Evolutionary conservation across 2,329 filamentous ascomycete species (phyloP).

Genomic region (Xylaria multiplex): DNA sequence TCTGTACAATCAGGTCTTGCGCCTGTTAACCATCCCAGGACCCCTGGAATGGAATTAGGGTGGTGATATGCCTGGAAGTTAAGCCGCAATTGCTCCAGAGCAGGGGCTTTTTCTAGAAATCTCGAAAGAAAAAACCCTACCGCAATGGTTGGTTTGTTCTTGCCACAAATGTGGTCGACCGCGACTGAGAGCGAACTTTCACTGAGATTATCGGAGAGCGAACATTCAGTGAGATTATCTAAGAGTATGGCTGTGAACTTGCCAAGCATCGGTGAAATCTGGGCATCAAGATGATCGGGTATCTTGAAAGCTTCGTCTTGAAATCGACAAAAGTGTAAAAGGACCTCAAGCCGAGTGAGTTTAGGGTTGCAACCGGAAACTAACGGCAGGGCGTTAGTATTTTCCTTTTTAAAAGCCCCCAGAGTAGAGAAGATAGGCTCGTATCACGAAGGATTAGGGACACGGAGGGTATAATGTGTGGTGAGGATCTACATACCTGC

Average conservation of each 20-base stretch:
- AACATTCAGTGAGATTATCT: too few species aligned
- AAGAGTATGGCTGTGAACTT: constrained; percentile 60
- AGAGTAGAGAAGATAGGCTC: neutral
- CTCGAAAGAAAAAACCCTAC: constrained; percentile 40
- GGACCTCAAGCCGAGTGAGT: constrained; percentile 59
- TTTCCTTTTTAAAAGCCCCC: neutral
- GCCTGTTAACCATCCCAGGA: constrained; percentile 55
- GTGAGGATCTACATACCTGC: constrained; percentile 42
- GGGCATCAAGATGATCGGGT: constrained; percentile 51
- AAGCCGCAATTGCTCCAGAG: constrained; percentile 63
- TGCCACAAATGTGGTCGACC: neutral
- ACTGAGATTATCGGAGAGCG: too few species aligned
- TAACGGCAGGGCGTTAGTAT: constrained; percentile 19
- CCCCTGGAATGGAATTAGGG: constrained; percentile 34
- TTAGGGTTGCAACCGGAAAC: constrained; percentile 21
- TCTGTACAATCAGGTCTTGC: neutral
- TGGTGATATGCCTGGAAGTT: constrained; percentile 54
- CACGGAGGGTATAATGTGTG: constrained; percentile 32
- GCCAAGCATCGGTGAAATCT: constrained; percentile 55
- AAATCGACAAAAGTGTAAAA: constrained; percentile 53
- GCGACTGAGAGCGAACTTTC: neutral
- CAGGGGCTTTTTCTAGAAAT: constrained; percentile 55
- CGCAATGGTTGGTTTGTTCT: neutral
- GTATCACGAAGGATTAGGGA: neutral
- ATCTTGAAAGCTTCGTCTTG: constrained; percentile 59